Conservation (phyloP, 2,329 filamentous ascomycete genomes). For the Fusarium sublunatum region DNA sequence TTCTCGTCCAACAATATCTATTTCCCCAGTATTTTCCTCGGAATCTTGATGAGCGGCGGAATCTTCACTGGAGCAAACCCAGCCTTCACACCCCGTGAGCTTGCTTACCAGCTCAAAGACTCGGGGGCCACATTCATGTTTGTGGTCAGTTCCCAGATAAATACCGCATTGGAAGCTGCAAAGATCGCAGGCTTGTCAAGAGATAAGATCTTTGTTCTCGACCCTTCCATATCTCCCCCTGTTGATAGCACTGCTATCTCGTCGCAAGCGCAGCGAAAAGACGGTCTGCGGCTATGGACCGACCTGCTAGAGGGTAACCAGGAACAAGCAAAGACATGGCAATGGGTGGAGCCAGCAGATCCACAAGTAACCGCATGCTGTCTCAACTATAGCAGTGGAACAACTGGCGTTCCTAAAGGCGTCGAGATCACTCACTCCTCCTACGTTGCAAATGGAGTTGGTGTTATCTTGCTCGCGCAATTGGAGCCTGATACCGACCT, state of each 20-base stretch:
- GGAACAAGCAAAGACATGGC: slow-evolving; percentile 60
- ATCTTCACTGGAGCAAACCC: slow-evolving; percentile 83
- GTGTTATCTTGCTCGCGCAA: slow-evolving; percentile 59
- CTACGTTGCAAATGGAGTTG: slow-evolving; percentile 76
- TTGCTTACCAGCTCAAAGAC: slow-evolving; percentile 80
- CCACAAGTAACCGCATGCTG: slow-evolving; percentile 68
- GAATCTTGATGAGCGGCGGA: slow-evolving; percentile 79
- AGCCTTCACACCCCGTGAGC: slow-evolving; percentile 72
- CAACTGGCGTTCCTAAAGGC: slow-evolving; percentile 84
- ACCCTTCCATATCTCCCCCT: slow-evolving; percentile 56
- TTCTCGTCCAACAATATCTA: slow-evolving; percentile 81
- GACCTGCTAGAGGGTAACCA: slow-evolving; percentile 62
- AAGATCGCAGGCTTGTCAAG: slow-evolving; percentile 64
- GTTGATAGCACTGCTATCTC: slow-evolving; percentile 40
- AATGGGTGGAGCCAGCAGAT: slow-evolving; percentile 68
- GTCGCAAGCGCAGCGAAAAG: slow-evolving; percentile 27
- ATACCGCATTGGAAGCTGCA: slow-evolving; percentile 74
- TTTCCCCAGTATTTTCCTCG: slow-evolving; percentile 76
- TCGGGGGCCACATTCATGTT: slow-evolving; percentile 75
- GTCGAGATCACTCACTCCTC: slow-evolving; percentile 82
- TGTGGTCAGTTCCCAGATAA: slow-evolving; percentile 67
- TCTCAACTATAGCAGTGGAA: slow-evolving; percentile 82
- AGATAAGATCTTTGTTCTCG: slow-evolving; percentile 74
- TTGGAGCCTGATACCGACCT: slow-evolving; percentile 60
- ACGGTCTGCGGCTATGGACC: slow-evolving; percentile 66